Conservation (phyloP, 495 filamentous ascomycete species). For the Daldinia decipiens region DNA sequence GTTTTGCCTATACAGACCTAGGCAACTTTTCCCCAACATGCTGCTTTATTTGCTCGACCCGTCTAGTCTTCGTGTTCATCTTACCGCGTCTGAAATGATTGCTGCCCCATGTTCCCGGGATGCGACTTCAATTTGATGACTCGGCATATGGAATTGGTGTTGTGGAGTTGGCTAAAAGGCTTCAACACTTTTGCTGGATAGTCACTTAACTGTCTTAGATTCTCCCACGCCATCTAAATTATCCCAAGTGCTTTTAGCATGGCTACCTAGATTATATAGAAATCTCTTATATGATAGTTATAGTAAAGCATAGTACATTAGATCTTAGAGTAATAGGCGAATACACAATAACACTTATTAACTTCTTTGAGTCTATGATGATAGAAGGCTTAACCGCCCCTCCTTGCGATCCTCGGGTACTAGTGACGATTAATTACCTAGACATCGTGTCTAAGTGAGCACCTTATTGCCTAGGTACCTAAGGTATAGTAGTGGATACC, state of each 20-base stretch:
- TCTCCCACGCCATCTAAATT: background rate
- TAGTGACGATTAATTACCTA: background rate
- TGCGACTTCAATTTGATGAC: background rate
- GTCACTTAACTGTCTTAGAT: background rate
- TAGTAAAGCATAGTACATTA: background rate
- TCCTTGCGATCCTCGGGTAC: background rate
- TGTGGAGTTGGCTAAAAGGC: background rate
- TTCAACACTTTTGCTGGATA: background rate
- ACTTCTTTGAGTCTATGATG: background rate
- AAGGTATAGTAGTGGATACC: background rate
- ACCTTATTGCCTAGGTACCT: background rate
- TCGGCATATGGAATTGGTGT: slow-evolving; percentile 5
- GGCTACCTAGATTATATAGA: background rate
- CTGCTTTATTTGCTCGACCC: slow-evolving; percentile 9
- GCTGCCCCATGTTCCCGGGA: background rate
- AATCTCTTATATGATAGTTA: background rate
- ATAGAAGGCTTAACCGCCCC: background rate
- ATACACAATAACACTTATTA: background rate
- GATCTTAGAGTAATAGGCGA: background rate
- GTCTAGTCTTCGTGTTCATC: slow-evolving; percentile 4
- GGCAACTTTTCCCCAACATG: background rate
- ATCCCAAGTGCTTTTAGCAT: background rate
- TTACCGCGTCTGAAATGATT: background rate
- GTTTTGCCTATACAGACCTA: slow-evolving; percentile 5
- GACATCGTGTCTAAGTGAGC: background rate